These are phyloP conservation scores for Aspergillus heteromorphus DNA, from an alignment of 495 filamentous ascomycete genomes.

Conservation along the genomic window DNA sequence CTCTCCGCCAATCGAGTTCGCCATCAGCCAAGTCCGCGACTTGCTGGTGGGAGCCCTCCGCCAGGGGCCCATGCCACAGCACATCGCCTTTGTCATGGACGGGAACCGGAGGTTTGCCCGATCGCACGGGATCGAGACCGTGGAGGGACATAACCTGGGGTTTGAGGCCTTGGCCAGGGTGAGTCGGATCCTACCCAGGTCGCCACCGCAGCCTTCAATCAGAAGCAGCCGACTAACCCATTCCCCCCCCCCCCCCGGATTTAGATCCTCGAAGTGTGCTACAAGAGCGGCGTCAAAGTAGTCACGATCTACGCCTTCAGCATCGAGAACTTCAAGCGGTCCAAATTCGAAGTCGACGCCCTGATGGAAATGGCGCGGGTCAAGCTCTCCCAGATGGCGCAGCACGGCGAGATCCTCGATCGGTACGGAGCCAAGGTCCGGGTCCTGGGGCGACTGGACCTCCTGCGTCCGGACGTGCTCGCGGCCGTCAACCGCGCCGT, in stretches of 20 bases:
- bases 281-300: conserved; percentile 87
- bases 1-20: conserved; percentile 86
- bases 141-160: conserved; percentile 93
- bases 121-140: conserved; percentile 86
- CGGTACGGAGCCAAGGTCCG: conserved; percentile 84
- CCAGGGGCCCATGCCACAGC: conserved; percentile 85
- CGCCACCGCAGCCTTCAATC: neutral
- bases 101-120: conserved; percentile 90
- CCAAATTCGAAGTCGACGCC: conserved; percentile 95
- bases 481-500: conserved; percentile 80
- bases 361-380: conserved; percentile 97
- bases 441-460: conserved; percentile 72
- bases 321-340: conserved; percentile 97
- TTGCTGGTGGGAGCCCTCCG: conserved; percentile 80
- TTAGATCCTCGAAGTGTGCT: conserved; percentile 93
- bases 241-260: neutral
- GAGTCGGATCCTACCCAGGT: conserved; percentile 13
- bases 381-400: conserved; percentile 81
- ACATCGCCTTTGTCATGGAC: conserved; percentile 98
- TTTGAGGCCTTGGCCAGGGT: conserved; percentile 91
- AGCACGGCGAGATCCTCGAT: conserved; percentile 90
- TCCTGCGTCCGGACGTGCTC: conserved; percentile 80
- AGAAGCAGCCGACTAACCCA: neutral
- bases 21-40: conserved; percentile 63
- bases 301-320: conserved; percentile 98